Base-by-base conservation (phyloP, 192 early-diverging fungal genomes). In the Chytriomyces sp. region DNA sequence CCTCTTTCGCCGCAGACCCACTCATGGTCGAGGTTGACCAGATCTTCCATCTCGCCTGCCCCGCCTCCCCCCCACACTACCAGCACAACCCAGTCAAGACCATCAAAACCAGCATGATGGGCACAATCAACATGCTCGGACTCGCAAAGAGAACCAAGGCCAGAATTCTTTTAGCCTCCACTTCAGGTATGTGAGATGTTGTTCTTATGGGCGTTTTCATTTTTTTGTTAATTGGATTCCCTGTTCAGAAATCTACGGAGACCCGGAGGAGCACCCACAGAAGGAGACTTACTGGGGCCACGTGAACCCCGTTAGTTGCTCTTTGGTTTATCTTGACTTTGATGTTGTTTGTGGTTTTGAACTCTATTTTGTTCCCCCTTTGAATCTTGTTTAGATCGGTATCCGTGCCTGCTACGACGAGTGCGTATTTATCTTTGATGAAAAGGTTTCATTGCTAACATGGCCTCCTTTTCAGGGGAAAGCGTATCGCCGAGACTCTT, bases 51-150 rank as follows among this genome's bases (percentile, higher is more conserved):
- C 82, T 95, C n/a, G 94, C 94, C 7, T 87, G 94, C 83, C 94
- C 94, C 2, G 94, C 94, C 4, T 94, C 93, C 0, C 94, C 94
- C 43, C 93, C 93, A 18, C 94, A 95, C 72, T 95, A 95, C 78
- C 94, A 95, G 64, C 89, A 93, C 81, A 93, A 95, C 64, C 93
- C 94, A 7, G 91, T 93, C 75, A 93, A 93, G 72, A 95, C 94
- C 0, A 88, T 95, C 63, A 95, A 95, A 79, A 95, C 94, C 4
- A 88, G 86, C 64, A 89, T 94, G 49, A 90, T 93, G 89, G 94
- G 94, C 2, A 94, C 93, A 2, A 92, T 93, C 68, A 95, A 95
- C 82, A 95, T 95, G 94, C 78, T 95, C 44, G 92, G 92, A 23
- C 82, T 95, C 28, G 93, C 93, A 16, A 95, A 94, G 77, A 84